Evolutionary conservation across 345 rosid genomes (phyloP).

Genomic region (Mallotus nudiflorus): DNA sequence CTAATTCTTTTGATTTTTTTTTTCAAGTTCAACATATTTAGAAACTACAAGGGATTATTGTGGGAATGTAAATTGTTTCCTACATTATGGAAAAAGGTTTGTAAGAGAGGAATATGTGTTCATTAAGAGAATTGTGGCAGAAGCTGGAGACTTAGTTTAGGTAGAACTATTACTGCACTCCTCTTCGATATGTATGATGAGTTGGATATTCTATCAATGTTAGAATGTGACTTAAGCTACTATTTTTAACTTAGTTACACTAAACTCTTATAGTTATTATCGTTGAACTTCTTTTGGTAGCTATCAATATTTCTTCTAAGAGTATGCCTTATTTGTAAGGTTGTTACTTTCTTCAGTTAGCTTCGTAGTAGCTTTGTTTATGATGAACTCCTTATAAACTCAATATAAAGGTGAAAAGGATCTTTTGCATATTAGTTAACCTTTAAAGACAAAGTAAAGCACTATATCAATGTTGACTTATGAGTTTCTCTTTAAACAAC

Average conservation of each 20-base stretch:
- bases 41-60: too few species aligned
- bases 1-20: too few species aligned
- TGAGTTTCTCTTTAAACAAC: not conserved
- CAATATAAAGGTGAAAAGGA: not conserved
- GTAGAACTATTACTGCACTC: constrained; percentile 20
- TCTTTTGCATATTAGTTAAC: not conserved
- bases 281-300: not conserved
- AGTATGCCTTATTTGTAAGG: not conserved
- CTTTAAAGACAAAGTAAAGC: not conserved
- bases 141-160: constrained; percentile 42
- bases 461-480: not conserved
- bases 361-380: constrained; percentile 8
- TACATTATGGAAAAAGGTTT: too few species aligned
- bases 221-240: not conserved
- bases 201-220: not conserved
- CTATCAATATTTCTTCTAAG: not conserved
- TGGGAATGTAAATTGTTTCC: too few species aligned
- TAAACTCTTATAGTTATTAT: not conserved
- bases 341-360: constrained; percentile 4
- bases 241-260: not conserved
- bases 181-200: not conserved
- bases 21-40: too few species aligned
- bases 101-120: constrained; percentile 29
- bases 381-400: not conserved
- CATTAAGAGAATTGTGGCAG: constrained; percentile 42